Conservation (phyloP, 352 stramenopile genomes). For the Pythium myriotylum region DNA sequence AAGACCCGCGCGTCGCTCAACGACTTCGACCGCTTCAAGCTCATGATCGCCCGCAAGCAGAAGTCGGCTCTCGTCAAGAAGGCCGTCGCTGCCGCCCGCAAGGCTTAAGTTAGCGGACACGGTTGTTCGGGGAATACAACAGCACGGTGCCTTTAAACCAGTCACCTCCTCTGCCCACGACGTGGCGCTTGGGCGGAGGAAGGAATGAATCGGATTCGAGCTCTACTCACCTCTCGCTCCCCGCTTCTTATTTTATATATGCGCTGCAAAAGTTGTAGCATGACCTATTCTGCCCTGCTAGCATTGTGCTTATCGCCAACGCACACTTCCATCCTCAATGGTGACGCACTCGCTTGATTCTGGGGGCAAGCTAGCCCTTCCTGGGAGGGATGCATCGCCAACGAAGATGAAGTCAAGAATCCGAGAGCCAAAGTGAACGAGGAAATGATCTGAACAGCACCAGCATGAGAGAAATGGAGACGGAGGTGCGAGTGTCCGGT, state of each 20-base stretch:
- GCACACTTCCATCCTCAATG: too few species aligned
- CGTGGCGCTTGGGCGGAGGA: background rate
- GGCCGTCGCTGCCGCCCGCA: slow-evolving; percentile 72
- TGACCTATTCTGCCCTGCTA: too few species aligned
- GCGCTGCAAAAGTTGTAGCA: too few species aligned
- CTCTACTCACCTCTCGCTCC: background rate
- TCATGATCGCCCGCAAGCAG: slow-evolving; percentile 99
- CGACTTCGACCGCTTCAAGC: slow-evolving; percentile 99
- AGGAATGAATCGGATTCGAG: slow-evolving; percentile 17
- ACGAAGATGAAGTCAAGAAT: too few species aligned
- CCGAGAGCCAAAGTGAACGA: too few species aligned
- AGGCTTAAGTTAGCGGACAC: slow-evolving; percentile 40
- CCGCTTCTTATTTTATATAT: background rate
- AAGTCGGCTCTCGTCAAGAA: slow-evolving; percentile 96
- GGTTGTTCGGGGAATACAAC: slow-evolving; percentile 19
- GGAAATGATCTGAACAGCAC: too few species aligned
- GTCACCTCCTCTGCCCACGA: slow-evolving; percentile 5
- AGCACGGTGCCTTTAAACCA: slow-evolving; percentile 31
- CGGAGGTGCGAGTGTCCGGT: too few species aligned
- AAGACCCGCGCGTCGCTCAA: slow-evolving; percentile 93
- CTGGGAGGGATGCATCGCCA: too few species aligned
- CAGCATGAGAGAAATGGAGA: too few species aligned
- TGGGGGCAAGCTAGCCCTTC: too few species aligned
- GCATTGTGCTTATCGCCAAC: too few species aligned
- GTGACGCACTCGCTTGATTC: too few species aligned